Conservation (phyloP, 2,329 filamentous ascomycete species). For the Colletotrichum agaves region DNA sequence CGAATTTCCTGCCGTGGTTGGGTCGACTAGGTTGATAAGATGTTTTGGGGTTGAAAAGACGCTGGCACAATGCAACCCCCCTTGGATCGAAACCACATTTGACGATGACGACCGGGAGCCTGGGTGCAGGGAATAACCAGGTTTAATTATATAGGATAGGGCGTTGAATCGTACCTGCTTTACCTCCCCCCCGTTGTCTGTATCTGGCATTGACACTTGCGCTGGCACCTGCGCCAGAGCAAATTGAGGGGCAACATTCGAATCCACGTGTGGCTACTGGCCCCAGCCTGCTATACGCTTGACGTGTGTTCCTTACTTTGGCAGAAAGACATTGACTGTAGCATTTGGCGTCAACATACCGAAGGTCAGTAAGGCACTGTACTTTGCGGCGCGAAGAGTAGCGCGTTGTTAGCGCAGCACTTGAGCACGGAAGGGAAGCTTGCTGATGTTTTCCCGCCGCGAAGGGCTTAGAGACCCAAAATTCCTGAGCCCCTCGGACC, state of each 20-base stretch:
- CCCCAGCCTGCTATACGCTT: neutral
- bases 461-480: slow-evolving; percentile 20
- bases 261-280: slow-evolving; percentile 17
- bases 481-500: slow-evolving; percentile 17
- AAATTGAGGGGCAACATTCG: neutral
- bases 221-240: neutral
- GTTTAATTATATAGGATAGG: slow-evolving; percentile 21
- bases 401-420: slow-evolving; percentile 9
- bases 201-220: neutral
- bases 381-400: slow-evolving; percentile 6
- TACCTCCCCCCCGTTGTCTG: slow-evolving; percentile 3
- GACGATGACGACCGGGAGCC: slow-evolving; percentile 6
- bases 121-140: slow-evolving; percentile 19
- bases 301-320: neutral
- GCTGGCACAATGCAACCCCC: slow-evolving; percentile 15
- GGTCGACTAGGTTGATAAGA: neutral
- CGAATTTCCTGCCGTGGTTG: neutral
- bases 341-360: neutral
- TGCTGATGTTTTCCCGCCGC: slow-evolving; percentile 35
- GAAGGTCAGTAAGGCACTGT: slow-evolving; percentile 1
- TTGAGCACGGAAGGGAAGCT: slow-evolving; percentile 34
- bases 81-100: slow-evolving; percentile 3
- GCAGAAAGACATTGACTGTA: neutral
- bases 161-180: slow-evolving; percentile 15
- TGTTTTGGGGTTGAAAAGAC: slow-evolving; percentile 8